These are phyloP conservation scores for Colletotrichum aenigma DNA, from an alignment of 2,329 filamentous ascomycete genomes.

Conservation along the genomic window DNA sequence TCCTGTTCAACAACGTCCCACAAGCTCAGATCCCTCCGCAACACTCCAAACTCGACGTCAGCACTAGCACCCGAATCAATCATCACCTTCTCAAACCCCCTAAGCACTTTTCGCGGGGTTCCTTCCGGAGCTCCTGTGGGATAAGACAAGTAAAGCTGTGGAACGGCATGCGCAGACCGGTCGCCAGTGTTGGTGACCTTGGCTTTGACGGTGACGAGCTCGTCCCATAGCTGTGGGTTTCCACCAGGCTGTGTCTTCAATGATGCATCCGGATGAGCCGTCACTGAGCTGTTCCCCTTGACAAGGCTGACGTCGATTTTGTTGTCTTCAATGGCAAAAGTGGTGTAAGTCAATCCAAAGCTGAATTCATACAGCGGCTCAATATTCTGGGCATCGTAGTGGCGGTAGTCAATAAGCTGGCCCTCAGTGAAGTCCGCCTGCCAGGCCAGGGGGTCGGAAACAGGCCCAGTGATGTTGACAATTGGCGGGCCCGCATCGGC, in stretches of 20 bases:
- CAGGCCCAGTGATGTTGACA: slow-evolving; percentile 51
- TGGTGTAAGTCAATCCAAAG: slow-evolving; percentile 59
- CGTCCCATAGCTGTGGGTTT: slow-evolving; percentile 62
- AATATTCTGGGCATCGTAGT: slow-evolving; percentile 53
- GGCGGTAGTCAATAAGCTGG: slow-evolving; percentile 58
- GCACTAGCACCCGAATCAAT: slow-evolving; percentile 38
- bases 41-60: slow-evolving; percentile 43
- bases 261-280: not conserved
- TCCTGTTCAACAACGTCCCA: slow-evolving; percentile 52
- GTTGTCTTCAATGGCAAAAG: slow-evolving; percentile 39
- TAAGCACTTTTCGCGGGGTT: slow-evolving; percentile 39
- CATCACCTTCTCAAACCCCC: slow-evolving; percentile 51
- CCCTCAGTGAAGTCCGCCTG: slow-evolving; percentile 57
- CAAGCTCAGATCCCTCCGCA: slow-evolving; percentile 53
- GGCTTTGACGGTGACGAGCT: slow-evolving; percentile 60
- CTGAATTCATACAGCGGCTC: slow-evolving; percentile 60
- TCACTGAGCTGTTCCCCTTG: not conserved
- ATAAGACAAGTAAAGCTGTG: slow-evolving; percentile 56
- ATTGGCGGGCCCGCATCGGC: slow-evolving; percentile 32
- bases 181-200: slow-evolving; percentile 67
- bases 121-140: not conserved
- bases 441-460: slow-evolving; percentile 50
- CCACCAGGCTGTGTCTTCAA: slow-evolving; percentile 43
- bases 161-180: slow-evolving; percentile 53
- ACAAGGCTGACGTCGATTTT: not conserved